A percentile compares a stretch with the other conserved stretches of the same genome.
Evolutionary conservation across 345 rosid genomes (phyloP).

Genomic region (Hibiscus syriacus): DNA sequence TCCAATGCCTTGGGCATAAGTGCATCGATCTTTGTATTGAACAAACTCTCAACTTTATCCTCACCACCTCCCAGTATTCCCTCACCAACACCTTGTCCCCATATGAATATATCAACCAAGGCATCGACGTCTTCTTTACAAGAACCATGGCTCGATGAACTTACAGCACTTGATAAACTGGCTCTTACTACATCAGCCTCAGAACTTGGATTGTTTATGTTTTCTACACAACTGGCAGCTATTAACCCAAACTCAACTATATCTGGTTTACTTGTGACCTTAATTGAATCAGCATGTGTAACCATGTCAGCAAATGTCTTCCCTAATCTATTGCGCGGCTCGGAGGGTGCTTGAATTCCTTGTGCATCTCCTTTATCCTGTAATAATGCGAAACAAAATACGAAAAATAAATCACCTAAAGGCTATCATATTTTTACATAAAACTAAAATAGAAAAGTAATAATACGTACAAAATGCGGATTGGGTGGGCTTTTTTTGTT

Average conservation of each 20-base stretch:
- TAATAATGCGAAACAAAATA: slow-evolving; percentile 4
- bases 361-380: slow-evolving; percentile 50
- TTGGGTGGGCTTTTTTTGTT: slow-evolving; percentile 35
- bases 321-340: slow-evolving; percentile 52
- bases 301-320: slow-evolving; percentile 61
- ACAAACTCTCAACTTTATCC: slow-evolving; percentile 25
- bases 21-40: slow-evolving; percentile 38
- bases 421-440: slow-evolving; percentile 3
- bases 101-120: slow-evolving; percentile 72
- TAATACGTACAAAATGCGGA: slow-evolving; percentile 44
- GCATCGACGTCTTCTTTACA: slow-evolving; percentile 74
- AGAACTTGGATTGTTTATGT: slow-evolving; percentile 47
- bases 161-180: slow-evolving; percentile 77
- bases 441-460: slow-evolving; percentile 4
- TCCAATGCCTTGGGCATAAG: slow-evolving; percentile 71
- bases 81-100: slow-evolving; percentile 76
- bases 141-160: slow-evolving; percentile 86
- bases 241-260: slow-evolving; percentile 25
- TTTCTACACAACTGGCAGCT: slow-evolving; percentile 27
- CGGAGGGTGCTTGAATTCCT: slow-evolving; percentile 34
- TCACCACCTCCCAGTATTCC: slow-evolving; percentile 50
- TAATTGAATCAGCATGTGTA: slow-evolving; percentile 45
- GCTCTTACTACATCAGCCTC: slow-evolving; percentile 49
- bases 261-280: slow-evolving; percentile 34
- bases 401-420: neutral